A percentile compares a stretch with the other conserved stretches of the same genome.
Evolutionary conservation across 2,329 filamentous ascomycete species (phyloP).

Genomic region (Ophiognomonia clavigignenti-juglandacearum): DNA sequence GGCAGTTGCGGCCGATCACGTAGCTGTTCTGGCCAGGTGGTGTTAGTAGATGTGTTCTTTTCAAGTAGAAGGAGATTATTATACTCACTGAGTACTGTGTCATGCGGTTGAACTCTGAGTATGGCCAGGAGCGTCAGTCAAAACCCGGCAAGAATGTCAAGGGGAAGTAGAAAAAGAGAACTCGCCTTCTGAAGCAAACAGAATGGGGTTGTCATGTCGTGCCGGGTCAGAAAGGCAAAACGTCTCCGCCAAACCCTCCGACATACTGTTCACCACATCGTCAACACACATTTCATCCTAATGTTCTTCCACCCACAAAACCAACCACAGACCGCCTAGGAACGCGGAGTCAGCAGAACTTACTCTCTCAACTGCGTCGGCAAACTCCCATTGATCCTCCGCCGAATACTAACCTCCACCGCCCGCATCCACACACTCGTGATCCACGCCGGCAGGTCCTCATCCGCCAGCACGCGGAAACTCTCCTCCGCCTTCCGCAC

Average conservation of each 20-base stretch:
- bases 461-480: slow-evolving; percentile 58
- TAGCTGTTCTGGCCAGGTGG: not conserved
- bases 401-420: slow-evolving; percentile 64
- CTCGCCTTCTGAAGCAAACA: slow-evolving; percentile 69
- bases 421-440: slow-evolving; percentile 63
- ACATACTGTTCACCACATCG: slow-evolving; percentile 43
- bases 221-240: slow-evolving; percentile 75
- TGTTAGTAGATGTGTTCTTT: not conserved
- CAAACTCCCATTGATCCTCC: slow-evolving; percentile 62
- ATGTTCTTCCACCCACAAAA: too few species aligned
- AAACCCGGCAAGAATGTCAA: too few species aligned
- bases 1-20: too few species aligned
- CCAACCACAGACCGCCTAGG: too few species aligned
- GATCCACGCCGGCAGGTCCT: slow-evolving; percentile 69
- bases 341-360: too few species aligned
- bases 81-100: too few species aligned
- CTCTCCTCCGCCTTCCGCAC: slow-evolving; percentile 59
- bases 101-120: too few species aligned
- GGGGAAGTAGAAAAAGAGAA: too few species aligned
- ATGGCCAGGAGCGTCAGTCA: too few species aligned
- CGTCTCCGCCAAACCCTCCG: slow-evolving; percentile 69
- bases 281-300: too few species aligned
- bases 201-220: slow-evolving; percentile 67
- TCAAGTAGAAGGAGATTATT: not conserved
- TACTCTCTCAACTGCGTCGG: slow-evolving; percentile 55